Base-by-base conservation (phyloP, 805 yeast species). In the Candida nitratophila region DNA sequence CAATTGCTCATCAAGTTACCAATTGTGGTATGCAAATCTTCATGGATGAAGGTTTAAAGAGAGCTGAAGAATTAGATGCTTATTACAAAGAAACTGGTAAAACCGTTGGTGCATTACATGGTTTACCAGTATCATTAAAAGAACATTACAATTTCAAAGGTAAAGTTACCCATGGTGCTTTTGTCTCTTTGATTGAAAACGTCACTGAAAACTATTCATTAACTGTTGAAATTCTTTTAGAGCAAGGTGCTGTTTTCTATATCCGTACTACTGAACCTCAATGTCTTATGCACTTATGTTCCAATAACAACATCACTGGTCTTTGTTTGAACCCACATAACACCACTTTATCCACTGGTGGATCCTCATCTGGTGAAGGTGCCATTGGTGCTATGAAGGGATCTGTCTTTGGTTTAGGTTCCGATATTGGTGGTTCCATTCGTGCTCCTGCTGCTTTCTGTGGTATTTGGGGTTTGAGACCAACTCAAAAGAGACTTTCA, bases 51-150 rank as follows among this genome's bases (percentile, higher is more conserved):
- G 79, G 78, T 14, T 57, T 75, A 43, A 52, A 62, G 40, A 62
- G 74, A 40, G 79, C 80, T 2, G 47, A 69, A 48, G 75, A 71
- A 50, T 63, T 77, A 44, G 86, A 81, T 61, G 76, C 73, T 3
- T 69, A 70, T 50, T 64, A 61, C 45, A 54, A 56, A 20, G 64
- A 68, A 40, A 66, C 71, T 40, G 77, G 78, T 2, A 61, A 71
- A 41, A 63, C 76, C 0, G 59, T 75, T 22, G 81, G 81, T 39
- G 80, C 83, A 1, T 64, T 80, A 43, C 84, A 82, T 37, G 86
- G 86, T 2, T 59, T 81, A 50, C 85, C 86, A 6, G 64, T 81
- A 41, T 77, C 85, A 1, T 59, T 81, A 44, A 81, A 81, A 56
- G 86, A 80, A 50, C 79, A 80, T 39, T 70, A 67, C 51, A 61